Evolutionary conservation across 495 filamentous ascomycete species (phyloP), one percentile per base, ranked within the genome.

Genomic region (Collariella sp.): DNA sequence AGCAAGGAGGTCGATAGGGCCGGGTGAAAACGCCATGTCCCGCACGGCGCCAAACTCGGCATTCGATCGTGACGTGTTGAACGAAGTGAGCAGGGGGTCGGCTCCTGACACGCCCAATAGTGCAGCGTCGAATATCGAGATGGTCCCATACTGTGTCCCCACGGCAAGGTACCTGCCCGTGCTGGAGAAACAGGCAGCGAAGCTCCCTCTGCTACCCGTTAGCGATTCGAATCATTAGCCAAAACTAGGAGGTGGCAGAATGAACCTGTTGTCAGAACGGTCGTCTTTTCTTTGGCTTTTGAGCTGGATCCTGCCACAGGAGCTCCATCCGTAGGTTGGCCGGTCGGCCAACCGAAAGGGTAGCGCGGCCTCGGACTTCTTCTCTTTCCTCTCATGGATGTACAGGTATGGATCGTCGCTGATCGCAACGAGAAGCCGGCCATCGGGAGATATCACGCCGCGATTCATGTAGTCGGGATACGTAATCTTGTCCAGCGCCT

Each of bases 381-480:
- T 67, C 53, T 63, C 46, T 7, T 40, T 56, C 18, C 62, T 57
- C 45, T 81, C 69, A 65, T 93, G 91, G 52, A 97, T 83, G 66
- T 93, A 96, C 2, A 88, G 84, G 54, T 77, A 83, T 3, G 85
- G 82, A 61, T 88, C 82, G 60, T 98, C 94, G 20, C 91, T 88
- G 36, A 97, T 85, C 10, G 89, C 87, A 3, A 90, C 75, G 5
- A 97, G 78, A 16, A 94, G 68, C 38, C 74, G 77, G 0, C 89
- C 91, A 59, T 96, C 87, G 0, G 93, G 93, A 24, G 91, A 96
- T 40, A 98, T 83, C 18, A 89, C 82, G 5, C 90, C 87, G 67
- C 93, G 90, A 67, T 98, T 98, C 72, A 96, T 91, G 50, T 79
- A 83, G 57, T 86, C 83, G 36, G 85, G 82, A 54, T 91, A 87